phyloP scores from a whole-genome alignment of 176 grass and related monocot species.

The Urochloa ruziziensis region DNA sequence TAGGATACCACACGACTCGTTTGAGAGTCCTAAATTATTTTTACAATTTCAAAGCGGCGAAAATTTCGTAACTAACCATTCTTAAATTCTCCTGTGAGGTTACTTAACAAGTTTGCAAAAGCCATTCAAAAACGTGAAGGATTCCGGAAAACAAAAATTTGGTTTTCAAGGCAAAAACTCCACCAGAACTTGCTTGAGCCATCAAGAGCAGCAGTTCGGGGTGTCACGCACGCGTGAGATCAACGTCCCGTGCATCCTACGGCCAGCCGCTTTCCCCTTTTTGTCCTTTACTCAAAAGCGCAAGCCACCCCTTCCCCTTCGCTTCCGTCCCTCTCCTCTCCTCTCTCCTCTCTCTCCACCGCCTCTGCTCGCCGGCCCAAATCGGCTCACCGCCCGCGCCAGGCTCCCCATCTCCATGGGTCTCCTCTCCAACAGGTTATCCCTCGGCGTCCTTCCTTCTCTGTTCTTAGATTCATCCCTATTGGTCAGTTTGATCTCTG shows the following conservation, averaged over 20 bases:
- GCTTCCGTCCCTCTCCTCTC: background rate
- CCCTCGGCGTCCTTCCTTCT: background rate
- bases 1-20: background rate
- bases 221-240: background rate
- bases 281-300: background rate
- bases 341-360: background rate
- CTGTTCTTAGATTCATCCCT: background rate
- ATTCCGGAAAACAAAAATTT: no score
- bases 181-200: background rate
- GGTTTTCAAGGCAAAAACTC: background rate
- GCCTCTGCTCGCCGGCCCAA: background rate
- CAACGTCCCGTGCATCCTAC: conserved; percentile 21
- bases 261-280: background rate
- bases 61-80: no score
- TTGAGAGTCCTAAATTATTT: no score
- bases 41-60: background rate
- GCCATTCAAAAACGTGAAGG: no score
- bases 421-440: conserved; percentile 50
- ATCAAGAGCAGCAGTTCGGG: background rate
- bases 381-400: background rate
- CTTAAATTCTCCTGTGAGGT: no score
- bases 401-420: conserved; percentile 38
- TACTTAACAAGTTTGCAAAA: no score
- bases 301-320: background rate
- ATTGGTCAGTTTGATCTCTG: background rate